Evolutionary conservation across 805 yeast species (phyloP), one percentile per base, ranked within the genome.

Genomic region (Wickerhamiella azymoides): DNA sequence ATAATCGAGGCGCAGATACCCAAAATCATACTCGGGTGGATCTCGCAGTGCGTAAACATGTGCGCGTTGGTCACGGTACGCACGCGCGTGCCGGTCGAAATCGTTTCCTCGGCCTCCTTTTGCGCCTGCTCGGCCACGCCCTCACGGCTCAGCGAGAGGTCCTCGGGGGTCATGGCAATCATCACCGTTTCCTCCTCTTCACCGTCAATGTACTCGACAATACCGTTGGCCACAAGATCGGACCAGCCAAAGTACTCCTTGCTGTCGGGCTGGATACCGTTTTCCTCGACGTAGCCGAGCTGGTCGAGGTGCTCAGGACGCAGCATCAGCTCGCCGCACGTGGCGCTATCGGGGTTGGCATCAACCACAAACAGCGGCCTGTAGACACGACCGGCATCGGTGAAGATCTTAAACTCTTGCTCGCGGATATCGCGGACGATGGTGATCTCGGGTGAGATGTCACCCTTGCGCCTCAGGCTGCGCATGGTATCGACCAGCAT

Each of bases 151-250:
- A 86, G 76, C 51, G 81, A 86, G 62, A 92, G 71, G 66, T 92
- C 99, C 63, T 92, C 99, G 2, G 95, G 96, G 14, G 94, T 81
- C 98, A 92, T 92, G 35, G 98, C 96, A 68, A 92, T 92, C 84
- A 92, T 80, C 45, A 85, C 84, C 0, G 97, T 88, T 68, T 92
- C 98, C 63, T 92, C 98, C 71, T 92, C 98, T 65, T 92, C 98
- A 10, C 97, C 98, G 66, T 92, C 99, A 48, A 92, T 82, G 59
- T 92, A 92, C 65, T 92, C 99, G 39, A 89, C 89, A 47, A 89
- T 72, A 61, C 98, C 98, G 51, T 79, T 80, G 46, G 70, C 74
- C 19, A 92, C 77, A 54, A 92, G 70, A 6, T 86, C 76, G 1
- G 80, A 71, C 98, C 98, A 92, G 2, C 88, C 83, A 61, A 73